Evolutionary conservation across 805 yeast genomes (phyloP).

Genomic region (Blastobotrys americana): DNA sequence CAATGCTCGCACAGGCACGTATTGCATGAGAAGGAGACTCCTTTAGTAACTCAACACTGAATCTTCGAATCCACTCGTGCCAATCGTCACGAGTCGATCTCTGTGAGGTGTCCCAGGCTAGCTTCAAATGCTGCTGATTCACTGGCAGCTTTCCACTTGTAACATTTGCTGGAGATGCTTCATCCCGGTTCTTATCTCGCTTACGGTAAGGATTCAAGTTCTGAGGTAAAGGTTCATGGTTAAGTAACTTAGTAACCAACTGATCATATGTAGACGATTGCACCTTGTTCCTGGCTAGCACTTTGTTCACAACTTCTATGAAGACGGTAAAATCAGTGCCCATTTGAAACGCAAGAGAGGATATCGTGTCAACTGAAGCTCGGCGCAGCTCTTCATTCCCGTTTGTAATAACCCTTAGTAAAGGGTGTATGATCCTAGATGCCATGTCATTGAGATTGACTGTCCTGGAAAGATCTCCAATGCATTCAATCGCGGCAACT

Average conservation of each 20-base stretch:
- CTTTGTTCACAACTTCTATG: constrained; percentile 69
- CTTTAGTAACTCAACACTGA: constrained; percentile 76
- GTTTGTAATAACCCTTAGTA: constrained; percentile 56
- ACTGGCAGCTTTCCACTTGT: constrained; percentile 69
- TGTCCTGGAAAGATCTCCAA: constrained; percentile 70
- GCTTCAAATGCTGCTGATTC: constrained; percentile 55
- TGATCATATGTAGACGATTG: constrained; percentile 74
- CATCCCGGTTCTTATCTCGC: constrained; percentile 46
- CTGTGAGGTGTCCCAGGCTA: constrained; percentile 88
- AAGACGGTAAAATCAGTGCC: constrained; percentile 80
- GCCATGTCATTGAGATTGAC: constrained; percentile 80
- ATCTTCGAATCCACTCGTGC: constrained; percentile 93
- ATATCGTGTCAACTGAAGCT: constrained; percentile 67
- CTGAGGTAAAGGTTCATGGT: constrained; percentile 82
- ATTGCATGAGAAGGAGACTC: constrained; percentile 94
- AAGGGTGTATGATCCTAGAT: constrained; percentile 80
- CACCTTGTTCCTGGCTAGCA: constrained; percentile 51
- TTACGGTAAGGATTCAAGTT: constrained; percentile 45
- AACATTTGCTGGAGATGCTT: constrained; percentile 55
- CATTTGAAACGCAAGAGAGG: constrained; percentile 68
- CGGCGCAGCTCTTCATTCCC: constrained; percentile 52
- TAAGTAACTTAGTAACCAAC: constrained; percentile 65
- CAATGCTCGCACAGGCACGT: constrained; percentile 85
- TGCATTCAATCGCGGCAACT: constrained; percentile 68
- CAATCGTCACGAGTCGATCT: constrained; percentile 90